Conservation (phyloP, 1,284 basidiomycete genomes). For the Cryptococcus hybrid region DNA sequence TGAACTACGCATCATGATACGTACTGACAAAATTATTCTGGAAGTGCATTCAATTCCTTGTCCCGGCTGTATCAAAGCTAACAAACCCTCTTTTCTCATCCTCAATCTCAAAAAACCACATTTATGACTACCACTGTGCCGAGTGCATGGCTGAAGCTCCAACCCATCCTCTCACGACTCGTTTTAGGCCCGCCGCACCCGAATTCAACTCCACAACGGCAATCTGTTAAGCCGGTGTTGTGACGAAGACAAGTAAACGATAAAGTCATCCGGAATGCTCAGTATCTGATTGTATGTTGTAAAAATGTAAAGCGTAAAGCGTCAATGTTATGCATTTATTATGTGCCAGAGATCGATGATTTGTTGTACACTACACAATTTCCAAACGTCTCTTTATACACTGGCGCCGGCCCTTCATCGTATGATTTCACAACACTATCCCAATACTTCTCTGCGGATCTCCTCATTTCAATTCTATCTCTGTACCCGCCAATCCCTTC, state of each 20-base stretch:
- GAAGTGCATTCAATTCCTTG: constrained; percentile 25
- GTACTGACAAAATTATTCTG: background rate
- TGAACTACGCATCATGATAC: background rate
- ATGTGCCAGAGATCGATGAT: constrained; percentile 22
- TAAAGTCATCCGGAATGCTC: background rate
- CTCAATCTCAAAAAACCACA: constrained; percentile 20
- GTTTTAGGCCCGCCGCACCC: background rate
- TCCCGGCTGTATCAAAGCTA: constrained; percentile 16
- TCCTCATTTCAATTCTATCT: constrained; percentile 13
- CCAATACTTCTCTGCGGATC: constrained; percentile 22
- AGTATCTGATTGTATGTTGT: background rate
- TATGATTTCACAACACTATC: constrained; percentile 9
- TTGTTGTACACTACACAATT: constrained; percentile 24
- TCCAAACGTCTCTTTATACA: constrained; percentile 19
- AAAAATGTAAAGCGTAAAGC: background rate
- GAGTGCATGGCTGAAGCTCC: constrained; percentile 13
- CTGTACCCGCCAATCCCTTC: background rate
- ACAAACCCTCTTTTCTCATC: constrained; percentile 16
- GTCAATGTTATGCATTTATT: background rate
- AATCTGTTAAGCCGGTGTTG: constrained; percentile 1
- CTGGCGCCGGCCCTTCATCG: constrained; percentile 10
- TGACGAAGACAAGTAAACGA: background rate
- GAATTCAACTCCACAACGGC: background rate
- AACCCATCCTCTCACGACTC: constrained; percentile 2
- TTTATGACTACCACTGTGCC: constrained; percentile 21